phyloP scores from a whole-genome alignment of 192 early-diverging fungal genomes.

The Paraglomus brasilianum region DNA sequence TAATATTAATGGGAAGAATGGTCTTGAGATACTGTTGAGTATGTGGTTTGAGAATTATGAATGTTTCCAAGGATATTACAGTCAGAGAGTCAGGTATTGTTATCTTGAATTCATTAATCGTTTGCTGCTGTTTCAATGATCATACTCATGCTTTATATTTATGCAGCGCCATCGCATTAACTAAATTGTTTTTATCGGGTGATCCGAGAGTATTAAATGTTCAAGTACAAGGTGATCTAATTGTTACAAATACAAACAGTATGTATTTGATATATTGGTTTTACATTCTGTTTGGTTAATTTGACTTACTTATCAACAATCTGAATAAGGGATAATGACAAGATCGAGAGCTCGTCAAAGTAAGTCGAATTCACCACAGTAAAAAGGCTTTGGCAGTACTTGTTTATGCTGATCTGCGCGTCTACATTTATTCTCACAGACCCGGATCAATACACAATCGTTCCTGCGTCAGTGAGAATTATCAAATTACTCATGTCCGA shows the following conservation, averaged over 20 bases:
- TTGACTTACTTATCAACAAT: slow-evolving; percentile 1
- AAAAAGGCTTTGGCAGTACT: neutral
- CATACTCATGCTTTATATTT: neutral
- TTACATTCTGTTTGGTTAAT: slow-evolving; percentile 9
- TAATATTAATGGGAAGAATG: slow-evolving; percentile 61
- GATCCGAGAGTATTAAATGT: slow-evolving; percentile 68
- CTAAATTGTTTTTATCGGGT: slow-evolving; percentile 62
- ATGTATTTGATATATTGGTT: slow-evolving; percentile 12
- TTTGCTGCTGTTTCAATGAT: slow-evolving; percentile 1
- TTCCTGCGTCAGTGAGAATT: slow-evolving; percentile 82
- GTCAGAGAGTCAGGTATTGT: slow-evolving; percentile 71
- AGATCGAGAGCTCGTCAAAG: slow-evolving; percentile 50
- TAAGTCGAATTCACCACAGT: slow-evolving; percentile 33
- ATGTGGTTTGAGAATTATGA: slow-evolving; percentile 84
- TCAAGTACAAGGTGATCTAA: slow-evolving; percentile 80
- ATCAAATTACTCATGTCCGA: slow-evolving; percentile 84
- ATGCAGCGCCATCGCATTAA: slow-evolving; percentile 70
- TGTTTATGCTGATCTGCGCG: neutral
- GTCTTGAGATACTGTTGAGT: slow-evolving; percentile 72
- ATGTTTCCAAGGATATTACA: slow-evolving; percentile 81
- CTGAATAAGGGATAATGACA: slow-evolving; percentile 52
- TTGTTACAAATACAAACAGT: slow-evolving; percentile 44
- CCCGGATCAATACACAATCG: slow-evolving; percentile 75
- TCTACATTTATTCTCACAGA: slow-evolving; percentile 36
- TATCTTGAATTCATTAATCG: neutral